Evolutionary conservation across 2,329 filamentous ascomycete species (phyloP), one percentile per base, ranked within the genome.

Genomic region (Ophiostoma pallidulum): DNA sequence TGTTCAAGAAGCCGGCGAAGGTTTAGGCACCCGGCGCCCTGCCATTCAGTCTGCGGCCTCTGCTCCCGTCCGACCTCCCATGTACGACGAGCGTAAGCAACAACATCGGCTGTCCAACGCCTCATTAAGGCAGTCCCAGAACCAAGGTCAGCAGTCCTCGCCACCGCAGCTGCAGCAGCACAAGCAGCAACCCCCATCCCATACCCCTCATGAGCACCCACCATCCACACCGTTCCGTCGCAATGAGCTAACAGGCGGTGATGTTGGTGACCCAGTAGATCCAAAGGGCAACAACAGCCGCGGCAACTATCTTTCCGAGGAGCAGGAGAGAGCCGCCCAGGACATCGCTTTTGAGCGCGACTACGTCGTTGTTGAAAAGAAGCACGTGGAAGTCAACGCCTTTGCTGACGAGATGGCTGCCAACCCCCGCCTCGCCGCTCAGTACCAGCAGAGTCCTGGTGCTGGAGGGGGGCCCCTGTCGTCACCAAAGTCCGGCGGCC

Each of bases 291-390:
- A 35, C 33, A 18, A 18, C n/a, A n/a, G n/a, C n/a, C 43, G 51
- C n/a, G 29, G 24, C 14, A 29, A 24, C 9, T 18, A 9, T 8
- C 14, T 20, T 3, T 19, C 41, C 18, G 65, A 66, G 48, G 82
- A 84, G 54, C 79, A 80, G 50, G 82, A 84, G 58, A 78, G 72
- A 60, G 84, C 83, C 4, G 88, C 86, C 3, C 86, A 94, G 58
- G 91, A 97, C 54, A 81, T 94, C 41, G 86, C 86, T 1, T 85
- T 94, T 57, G 90, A 95, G 61, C 80, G 91, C 54, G 92, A 97
- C 55, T 98, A 97, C 58, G 91, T 98, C 18, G 74, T 97, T 22
- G 87, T 98, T 12, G 92, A 98, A 68, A 95, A 96, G 69, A 82
- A 84, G 54, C 85, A 89, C 18, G 90, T 98, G 10, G 91, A 97